Evolutionary conservation across 176 grass and related monocot genomes (phyloP), one percentile per base, ranked within the genome.

Genomic region (Bolboschoenus planiculmis): DNA sequence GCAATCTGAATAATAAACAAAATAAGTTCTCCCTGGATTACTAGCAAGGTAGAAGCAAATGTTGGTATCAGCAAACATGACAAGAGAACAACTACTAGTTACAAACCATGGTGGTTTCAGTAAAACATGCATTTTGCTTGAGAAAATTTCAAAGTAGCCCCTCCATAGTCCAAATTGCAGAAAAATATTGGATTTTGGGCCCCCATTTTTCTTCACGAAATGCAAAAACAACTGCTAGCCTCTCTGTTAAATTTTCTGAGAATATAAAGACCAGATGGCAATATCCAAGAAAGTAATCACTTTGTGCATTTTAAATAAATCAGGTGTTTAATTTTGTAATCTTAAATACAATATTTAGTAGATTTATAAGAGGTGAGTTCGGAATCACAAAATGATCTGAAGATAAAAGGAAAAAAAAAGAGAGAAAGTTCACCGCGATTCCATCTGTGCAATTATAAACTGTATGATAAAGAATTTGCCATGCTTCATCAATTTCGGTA

Each of bases 361-460:
- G 10, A 18, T 26, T 29, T 16, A 74, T 48, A 50, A 75, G 43
- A 29, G 13, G 24, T 23, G 63, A 37, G 33, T n/a, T 67, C n/a
- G 63, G 33, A 67, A 67, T 14, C 6, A 37, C 33, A 67, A 6
- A 67, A 39, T 37, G 30, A 67, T 18, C 44, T 50, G 13, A 18
- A 75, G 24, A 18, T 11, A 23, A 74, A 46, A 47, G n/a, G 24
- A 50, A 50, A 79, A 51, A 20, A 80, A 44, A 81, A 81, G 81
- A n/a, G n/a, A n/a, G n/a, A n/a, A n/a, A n/a, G 36, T 87, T 84
- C 83, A 97, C 95, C 74, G 92, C 92, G 67, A 94, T 89, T 88
- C 92, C 92, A 88, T 97, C 95, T 47, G 95, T 94, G 87, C 92
- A 97, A 94, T 94, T 97, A 86, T 97, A 97, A 89, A 94, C 92